A percentile compares a stretch with the other conserved stretches of the same genome.
phyloP scores from a whole-genome alignment of 768 basidiomycete species.

The Auriculariales sp. region DNA sequence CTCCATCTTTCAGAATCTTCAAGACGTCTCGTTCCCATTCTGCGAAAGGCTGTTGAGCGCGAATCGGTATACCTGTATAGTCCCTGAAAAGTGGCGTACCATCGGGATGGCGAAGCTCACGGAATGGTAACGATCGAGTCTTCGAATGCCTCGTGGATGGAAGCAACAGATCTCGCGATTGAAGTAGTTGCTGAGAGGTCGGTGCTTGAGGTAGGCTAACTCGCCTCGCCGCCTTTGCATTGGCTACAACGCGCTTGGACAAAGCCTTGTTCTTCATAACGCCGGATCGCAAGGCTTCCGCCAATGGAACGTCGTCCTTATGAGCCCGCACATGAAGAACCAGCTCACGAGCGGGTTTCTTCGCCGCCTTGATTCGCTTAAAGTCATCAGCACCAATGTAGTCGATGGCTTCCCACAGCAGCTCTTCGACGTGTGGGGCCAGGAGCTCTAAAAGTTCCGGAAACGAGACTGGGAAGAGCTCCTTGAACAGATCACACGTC shows the following conservation, averaged over 20 bases:
- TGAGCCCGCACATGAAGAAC: not conserved
- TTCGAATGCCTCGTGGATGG: not conserved
- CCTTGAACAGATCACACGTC: not conserved
- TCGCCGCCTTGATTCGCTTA: constrained; percentile 7
- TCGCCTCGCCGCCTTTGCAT: not conserved
- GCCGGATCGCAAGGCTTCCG: not conserved
- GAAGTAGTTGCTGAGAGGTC: not conserved
- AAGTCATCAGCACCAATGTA: constrained; percentile 28
- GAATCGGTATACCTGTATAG: not conserved
- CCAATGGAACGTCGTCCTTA: not conserved
- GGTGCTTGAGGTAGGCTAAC: not conserved
- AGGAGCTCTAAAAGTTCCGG: not conserved
- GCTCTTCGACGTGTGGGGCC: not conserved
- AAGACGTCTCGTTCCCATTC: not conserved
- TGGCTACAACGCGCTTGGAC: not conserved
- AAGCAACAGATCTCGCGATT: not conserved
- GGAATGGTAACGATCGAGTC: not conserved
- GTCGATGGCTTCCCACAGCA: constrained; percentile 17
- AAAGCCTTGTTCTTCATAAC: not conserved
- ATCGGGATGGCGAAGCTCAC: not conserved
- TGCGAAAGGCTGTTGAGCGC: not conserved
- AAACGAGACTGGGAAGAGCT: not conserved
- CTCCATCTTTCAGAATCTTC: not conserved
- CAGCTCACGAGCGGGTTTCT: not conserved
- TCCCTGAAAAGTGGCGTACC: not conserved